These are phyloP conservation scores for Mucor ambiguus DNA, from an alignment of 371 early-diverging fungal genomes.

Conservation along the genomic window DNA sequence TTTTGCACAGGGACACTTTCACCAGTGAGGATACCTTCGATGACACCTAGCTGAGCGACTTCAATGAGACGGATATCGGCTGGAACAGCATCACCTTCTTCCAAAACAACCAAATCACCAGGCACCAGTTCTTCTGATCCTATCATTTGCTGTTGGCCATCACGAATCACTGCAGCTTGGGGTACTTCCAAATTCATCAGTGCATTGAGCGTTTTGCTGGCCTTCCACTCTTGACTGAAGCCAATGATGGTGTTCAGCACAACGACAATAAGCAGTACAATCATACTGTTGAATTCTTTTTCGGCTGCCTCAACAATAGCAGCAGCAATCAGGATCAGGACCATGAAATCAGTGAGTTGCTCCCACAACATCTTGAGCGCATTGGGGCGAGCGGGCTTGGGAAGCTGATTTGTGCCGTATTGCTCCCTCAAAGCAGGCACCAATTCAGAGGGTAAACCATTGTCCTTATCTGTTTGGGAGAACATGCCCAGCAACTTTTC, in stretches of 20 bases:
- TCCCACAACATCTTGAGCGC: conserved; percentile 77
- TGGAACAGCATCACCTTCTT: conserved; percentile 89
- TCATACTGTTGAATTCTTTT: conserved; percentile 74
- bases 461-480: conserved; percentile 63
- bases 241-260: conserved; percentile 86
- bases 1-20: conserved; percentile 82
- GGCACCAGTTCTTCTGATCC: conserved; percentile 81
- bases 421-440: conserved; percentile 65
- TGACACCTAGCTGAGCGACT: conserved; percentile 78
- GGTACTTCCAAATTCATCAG: conserved; percentile 85
- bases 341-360: conserved; percentile 93
- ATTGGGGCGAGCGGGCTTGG: conserved; percentile 77
- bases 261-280: conserved; percentile 84
- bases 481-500: conserved; percentile 85
- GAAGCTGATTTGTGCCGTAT: conserved; percentile 84
- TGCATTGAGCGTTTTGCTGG: conserved; percentile 90
- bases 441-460: conserved; percentile 65
- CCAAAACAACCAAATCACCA: conserved; percentile 87
- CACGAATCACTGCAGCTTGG: conserved; percentile 81
- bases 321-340: conserved; percentile 69
- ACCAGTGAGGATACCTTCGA: conserved; percentile 88
- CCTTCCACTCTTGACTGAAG: conserved; percentile 89
- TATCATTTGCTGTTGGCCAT: conserved; percentile 71
- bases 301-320: conserved; percentile 81
- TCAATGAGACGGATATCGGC: conserved; percentile 90